These are phyloP conservation scores for Serendipita vermifera DNA, from an alignment of 768 basidiomycete species.

Conservation along the genomic window DNA sequence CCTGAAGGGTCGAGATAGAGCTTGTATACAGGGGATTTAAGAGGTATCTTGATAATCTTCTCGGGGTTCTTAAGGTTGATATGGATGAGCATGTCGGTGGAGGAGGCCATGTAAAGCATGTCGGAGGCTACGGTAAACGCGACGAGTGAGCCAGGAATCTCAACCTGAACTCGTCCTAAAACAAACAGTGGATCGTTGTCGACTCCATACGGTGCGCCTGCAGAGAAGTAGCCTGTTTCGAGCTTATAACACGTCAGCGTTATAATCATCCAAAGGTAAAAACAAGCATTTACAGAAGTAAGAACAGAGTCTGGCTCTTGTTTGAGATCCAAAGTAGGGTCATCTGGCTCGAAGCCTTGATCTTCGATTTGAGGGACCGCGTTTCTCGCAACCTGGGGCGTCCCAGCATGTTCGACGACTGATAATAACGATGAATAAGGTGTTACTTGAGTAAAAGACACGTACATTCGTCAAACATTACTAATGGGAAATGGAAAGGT, in stretches of 20 bases:
- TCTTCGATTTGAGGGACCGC: slow-evolving; percentile 54
- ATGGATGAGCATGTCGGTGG: slow-evolving; percentile 64
- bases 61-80: slow-evolving; percentile 84
- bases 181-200: slow-evolving; percentile 48
- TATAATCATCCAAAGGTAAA: slow-evolving; percentile 14
- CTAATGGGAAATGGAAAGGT: neutral
- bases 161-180: slow-evolving; percentile 79
- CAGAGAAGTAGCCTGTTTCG: slow-evolving; percentile 27
- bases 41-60: slow-evolving; percentile 65
- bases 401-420: slow-evolving; percentile 81
- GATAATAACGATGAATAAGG: neutral
- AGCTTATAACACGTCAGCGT: slow-evolving; percentile 17
- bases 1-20: slow-evolving; percentile 90
- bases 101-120: slow-evolving; percentile 70
- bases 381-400: slow-evolving; percentile 30
- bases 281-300: slow-evolving; percentile 20
- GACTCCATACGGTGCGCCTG: slow-evolving; percentile 25
- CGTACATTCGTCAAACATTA: slow-evolving; percentile 17
- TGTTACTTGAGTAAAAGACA: neutral
- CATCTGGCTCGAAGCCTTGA: slow-evolving; percentile 76
- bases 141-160: slow-evolving; percentile 71
- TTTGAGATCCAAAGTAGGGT: slow-evolving; percentile 39
- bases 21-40: slow-evolving; percentile 62
- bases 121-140: slow-evolving; percentile 78
- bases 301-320: slow-evolving; percentile 32